A percentile compares a stretch with the other conserved stretches of the same genome.
These are phyloP conservation scores for Rugonectria rugulosa DNA, from an alignment of 2,329 filamentous ascomycete genomes.

Conservation along the genomic window DNA sequence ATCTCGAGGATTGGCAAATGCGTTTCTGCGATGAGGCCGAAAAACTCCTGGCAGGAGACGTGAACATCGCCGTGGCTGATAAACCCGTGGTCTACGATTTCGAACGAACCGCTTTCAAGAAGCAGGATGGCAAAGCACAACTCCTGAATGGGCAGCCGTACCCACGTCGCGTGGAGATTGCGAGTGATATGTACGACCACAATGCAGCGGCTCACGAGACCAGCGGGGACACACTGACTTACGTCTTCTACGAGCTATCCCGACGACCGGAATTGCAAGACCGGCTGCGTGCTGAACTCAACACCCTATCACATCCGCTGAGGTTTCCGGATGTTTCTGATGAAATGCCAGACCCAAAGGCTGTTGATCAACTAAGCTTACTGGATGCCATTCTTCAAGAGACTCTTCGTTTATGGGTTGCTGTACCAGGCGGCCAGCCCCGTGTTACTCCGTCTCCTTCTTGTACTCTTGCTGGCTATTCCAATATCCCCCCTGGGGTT, in stretches of 20 bases:
- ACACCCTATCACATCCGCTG: neutral
- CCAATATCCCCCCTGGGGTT: neutral
- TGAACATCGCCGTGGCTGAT: neutral
- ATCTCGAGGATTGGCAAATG: slow-evolving; percentile 16
- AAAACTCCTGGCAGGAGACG: neutral
- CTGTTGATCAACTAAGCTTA: neutral
- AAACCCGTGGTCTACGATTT: slow-evolving; percentile 8
- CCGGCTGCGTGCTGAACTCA: neutral
- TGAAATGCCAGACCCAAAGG: neutral
- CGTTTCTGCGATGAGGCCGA: slow-evolving; percentile 15
- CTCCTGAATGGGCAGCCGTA: too few relatives aligned
- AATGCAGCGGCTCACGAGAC: slow-evolving; percentile 12
- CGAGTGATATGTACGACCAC: slow-evolving; percentile 8
- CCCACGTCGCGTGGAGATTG: slow-evolving; percentile 8
- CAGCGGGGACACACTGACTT: slow-evolving; percentile 3
- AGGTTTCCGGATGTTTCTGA: neutral
- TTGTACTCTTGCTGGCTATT: neutral
- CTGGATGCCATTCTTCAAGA: slow-evolving; percentile 22
- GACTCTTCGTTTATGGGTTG: slow-evolving; percentile 19
- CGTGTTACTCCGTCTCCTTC: neutral
- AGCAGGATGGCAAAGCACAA: neutral
- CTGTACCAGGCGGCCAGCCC: slow-evolving; percentile 17
- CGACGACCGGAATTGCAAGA: neutral
- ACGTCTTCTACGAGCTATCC: neutral
- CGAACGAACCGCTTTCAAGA: slow-evolving; percentile 5